Evolutionary conservation across 2,329 filamentous ascomycete genomes (phyloP), one percentile per base, ranked within the genome.

Genomic region (Trichoderma citrinoviride): DNA sequence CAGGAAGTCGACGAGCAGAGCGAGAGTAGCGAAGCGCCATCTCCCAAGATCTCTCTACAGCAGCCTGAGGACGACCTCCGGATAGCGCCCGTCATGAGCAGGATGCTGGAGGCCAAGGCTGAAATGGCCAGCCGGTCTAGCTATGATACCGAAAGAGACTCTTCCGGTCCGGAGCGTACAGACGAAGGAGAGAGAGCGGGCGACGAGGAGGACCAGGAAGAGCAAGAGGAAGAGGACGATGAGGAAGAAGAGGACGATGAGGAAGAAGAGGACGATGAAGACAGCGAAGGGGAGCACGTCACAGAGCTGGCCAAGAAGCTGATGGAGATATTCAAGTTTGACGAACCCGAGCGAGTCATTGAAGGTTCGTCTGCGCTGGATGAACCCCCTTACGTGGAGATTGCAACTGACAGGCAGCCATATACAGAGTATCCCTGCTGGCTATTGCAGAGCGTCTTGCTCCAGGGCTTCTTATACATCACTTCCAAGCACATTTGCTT

Each of bases 381-480:
- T 58, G 44, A 67, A 53, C 3, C 12, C 55, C 6, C 41, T 19
- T n/a, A 50, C 29, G 55, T 14, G 14, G 49, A 29, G 41, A 40
- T 10, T 6, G 12, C 43, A 25, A 7, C 55, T 64, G 8, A 68
- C 58, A 25, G 8, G 3, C 19, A 37, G 44, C 69, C 66, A 73
- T 65, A 17, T 29, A 41, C 75, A 87, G 94, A 98, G 80, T 97
- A 96, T 74, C 91, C 93, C 8, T 98, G 94, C 78, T 97, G 92
- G 88, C 80, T 98, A 44, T 80, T 98, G 40, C 93, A 97, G 75
- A 97, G 90, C 73, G 92, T 97, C 50, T 81, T 98, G 33, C 83
- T 98, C 8, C 93, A 97, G 74, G 95, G 95, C 6, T 97, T 95
- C 75, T 89, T 99, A 84, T 98, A 98, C 78, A 91, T 99, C 73